A percentile compares a stretch with the other conserved stretches of the same genome.
These are phyloP conservation scores for Stropharia rugosoannulata DNA, from an alignment of 768 basidiomycete species.

Conservation along the genomic window DNA sequence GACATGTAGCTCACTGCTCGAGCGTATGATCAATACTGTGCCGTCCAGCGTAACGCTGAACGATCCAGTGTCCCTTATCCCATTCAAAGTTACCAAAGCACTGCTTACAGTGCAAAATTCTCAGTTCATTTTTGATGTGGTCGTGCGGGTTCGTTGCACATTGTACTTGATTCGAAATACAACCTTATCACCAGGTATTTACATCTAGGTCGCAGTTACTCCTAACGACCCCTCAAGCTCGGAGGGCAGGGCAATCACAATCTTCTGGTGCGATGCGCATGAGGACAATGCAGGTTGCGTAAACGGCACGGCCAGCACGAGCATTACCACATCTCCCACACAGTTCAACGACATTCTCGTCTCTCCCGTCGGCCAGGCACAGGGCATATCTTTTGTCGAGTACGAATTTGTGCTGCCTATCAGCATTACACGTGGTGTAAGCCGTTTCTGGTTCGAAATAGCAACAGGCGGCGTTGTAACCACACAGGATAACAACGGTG, in stretches of 20 bases:
- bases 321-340: slow-evolving; percentile 17
- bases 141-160: slow-evolving; percentile 27
- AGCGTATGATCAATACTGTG: slow-evolving; percentile 42
- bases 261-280: slow-evolving; percentile 33
- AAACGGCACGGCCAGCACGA: slow-evolving; percentile 13
- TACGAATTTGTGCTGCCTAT: slow-evolving; percentile 27
- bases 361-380: slow-evolving; percentile 17
- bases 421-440: slow-evolving; percentile 1
- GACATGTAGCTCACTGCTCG: slow-evolving; percentile 33
- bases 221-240: not conserved
- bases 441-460: slow-evolving; percentile 41
- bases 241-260: slow-evolving; percentile 21
- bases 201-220: not conserved
- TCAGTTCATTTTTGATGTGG: slow-evolving; percentile 28
- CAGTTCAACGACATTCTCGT: slow-evolving; percentile 25
- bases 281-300: slow-evolving; percentile 26
- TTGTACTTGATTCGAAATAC: slow-evolving; percentile 2
- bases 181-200: not conserved
- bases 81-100: slow-evolving; percentile 30
- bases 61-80: slow-evolving; percentile 33
- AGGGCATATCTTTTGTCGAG: slow-evolving; percentile 28
- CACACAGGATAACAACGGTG: slow-evolving; percentile 32
- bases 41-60: slow-evolving; percentile 36
- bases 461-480: slow-evolving; percentile 23
- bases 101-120: slow-evolving; percentile 27